phyloP scores from a whole-genome alignment of 2,329 filamentous ascomycete genomes.

The Calonectria crousiana region DNA sequence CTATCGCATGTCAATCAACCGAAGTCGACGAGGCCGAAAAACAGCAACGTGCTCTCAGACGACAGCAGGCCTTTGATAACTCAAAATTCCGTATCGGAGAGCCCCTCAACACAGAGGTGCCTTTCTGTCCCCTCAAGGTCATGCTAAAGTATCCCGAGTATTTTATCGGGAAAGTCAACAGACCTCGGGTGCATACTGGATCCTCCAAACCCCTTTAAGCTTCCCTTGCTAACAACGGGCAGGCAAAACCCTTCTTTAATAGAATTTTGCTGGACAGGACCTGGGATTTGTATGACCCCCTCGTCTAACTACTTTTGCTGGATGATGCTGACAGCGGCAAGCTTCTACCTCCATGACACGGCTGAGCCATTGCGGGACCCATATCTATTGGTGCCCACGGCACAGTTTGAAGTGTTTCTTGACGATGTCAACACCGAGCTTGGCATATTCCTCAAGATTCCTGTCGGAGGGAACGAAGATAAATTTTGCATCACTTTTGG shows the following conservation, averaged over 20 bases:
- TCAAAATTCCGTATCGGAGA: conserved; percentile 42
- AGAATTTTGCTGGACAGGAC: conserved; percentile 67
- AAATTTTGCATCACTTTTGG: conserved; percentile 74
- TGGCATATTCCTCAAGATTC: conserved; percentile 67
- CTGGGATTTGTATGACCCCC: conserved; percentile 80
- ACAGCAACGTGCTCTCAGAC: conserved; percentile 18
- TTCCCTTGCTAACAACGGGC: conserved; percentile 25
- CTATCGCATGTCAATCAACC: neutral
- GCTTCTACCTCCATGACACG: conserved; percentile 76
- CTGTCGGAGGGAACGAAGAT: conserved; percentile 59
- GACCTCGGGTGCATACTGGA: conserved; percentile 55
- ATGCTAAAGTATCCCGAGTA: conserved; percentile 69
- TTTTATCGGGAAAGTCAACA: conserved; percentile 68
- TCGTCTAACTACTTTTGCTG: neutral
- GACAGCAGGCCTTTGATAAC: conserved; percentile 38
- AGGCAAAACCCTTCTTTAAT: conserved; percentile 67
- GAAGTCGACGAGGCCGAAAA: conserved; percentile 18
- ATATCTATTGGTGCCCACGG: conserved; percentile 75
- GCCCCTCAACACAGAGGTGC: conserved; percentile 37
- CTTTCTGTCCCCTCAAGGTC: conserved; percentile 65
- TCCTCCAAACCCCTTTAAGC: neutral
- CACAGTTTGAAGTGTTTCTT: conserved; percentile 75
- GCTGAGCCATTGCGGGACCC: conserved; percentile 60
- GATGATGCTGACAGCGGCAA: conserved; percentile 48
- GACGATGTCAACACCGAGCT: conserved; percentile 72